Evolutionary conservation across 305 asterid species (phyloP).

Genomic region (Galium porrigens): DNA sequence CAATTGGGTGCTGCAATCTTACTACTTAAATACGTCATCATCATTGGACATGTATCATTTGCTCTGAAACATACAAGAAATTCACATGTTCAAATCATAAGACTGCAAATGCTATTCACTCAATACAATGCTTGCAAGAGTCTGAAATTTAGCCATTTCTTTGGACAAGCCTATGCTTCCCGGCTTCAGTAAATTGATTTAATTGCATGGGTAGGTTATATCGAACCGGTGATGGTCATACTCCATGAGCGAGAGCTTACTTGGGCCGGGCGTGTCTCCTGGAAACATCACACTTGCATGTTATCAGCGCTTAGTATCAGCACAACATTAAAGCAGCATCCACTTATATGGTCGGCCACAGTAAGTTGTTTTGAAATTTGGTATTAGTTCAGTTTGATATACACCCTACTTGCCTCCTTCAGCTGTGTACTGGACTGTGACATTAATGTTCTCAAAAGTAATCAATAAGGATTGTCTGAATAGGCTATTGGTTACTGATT

Average conservation of each 20-base stretch:
- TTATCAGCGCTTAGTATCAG: conserved; percentile 88
- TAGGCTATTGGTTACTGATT: background rate
- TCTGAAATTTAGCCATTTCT: background rate
- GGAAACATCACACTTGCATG: conserved; percentile 83
- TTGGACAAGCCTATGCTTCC: background rate
- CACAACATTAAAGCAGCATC: conserved; percentile 85
- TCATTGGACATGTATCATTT: background rate
- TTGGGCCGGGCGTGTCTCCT: conserved; percentile 93
- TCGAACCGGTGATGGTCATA: conserved; percentile 93
- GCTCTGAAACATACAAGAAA: background rate
- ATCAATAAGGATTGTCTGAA: background rate
- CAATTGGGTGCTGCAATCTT: background rate
- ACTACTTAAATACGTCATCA: no score
- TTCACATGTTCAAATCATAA: no score
- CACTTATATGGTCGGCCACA: conserved; percentile 84
- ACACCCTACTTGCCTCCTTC: background rate
- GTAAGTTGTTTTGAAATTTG: conserved; percentile 32
- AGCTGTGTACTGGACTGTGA: background rate
- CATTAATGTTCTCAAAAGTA: background rate
- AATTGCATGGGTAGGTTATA: conserved; percentile 49
- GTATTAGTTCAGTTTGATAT: background rate
- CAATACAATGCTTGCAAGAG: background rate
- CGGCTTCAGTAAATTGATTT: background rate
- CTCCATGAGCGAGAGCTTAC: conserved; percentile 88
- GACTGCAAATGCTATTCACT: no score